Conservation (phyloP, 805 yeast species). For the Babjeviella inositovora region DNA sequence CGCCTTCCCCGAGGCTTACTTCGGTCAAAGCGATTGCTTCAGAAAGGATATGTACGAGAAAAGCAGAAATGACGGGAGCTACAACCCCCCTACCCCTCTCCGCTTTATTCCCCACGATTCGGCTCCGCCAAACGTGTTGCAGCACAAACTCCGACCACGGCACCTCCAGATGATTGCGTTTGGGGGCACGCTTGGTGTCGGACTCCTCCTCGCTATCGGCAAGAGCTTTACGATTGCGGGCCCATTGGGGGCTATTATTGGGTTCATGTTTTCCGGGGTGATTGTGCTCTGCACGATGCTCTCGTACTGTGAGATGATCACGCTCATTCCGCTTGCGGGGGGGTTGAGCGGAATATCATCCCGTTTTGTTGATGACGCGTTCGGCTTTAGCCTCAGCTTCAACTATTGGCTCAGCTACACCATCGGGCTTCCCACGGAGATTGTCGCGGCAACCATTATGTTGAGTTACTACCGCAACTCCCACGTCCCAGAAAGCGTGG, state of each 20-base stretch:
- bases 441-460: conserved; percentile 69
- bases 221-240: conserved; percentile 64
- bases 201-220: conserved; percentile 53
- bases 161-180: conserved; percentile 69
- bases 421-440: conserved; percentile 62
- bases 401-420: conserved; percentile 61
- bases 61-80: too few species aligned
- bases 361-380: conserved; percentile 62
- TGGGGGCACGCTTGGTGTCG: conserved; percentile 72
- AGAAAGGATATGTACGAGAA: too few species aligned
- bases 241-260: conserved; percentile 59
- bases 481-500: conserved; percentile 28
- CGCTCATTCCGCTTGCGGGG: conserved; percentile 63
- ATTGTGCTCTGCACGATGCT: conserved; percentile 55
- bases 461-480: conserved; percentile 48
- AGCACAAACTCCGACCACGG: conserved; percentile 42
- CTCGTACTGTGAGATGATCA: conserved; percentile 71
- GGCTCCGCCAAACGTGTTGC: too few species aligned
- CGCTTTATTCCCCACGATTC: too few species aligned
- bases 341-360: conserved; percentile 67
- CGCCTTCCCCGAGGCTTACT: too few species aligned
- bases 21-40: too few species aligned
- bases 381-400: conserved; percentile 63
- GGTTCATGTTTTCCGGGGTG: conserved; percentile 47
- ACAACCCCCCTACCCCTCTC: too few species aligned